Percentiles rank a stretch among this genome's conserved stretches.
These are phyloP conservation scores for Carex sylvatica DNA, from an alignment of 202 grass and related monocot genomes.

Conservation along the genomic window DNA sequence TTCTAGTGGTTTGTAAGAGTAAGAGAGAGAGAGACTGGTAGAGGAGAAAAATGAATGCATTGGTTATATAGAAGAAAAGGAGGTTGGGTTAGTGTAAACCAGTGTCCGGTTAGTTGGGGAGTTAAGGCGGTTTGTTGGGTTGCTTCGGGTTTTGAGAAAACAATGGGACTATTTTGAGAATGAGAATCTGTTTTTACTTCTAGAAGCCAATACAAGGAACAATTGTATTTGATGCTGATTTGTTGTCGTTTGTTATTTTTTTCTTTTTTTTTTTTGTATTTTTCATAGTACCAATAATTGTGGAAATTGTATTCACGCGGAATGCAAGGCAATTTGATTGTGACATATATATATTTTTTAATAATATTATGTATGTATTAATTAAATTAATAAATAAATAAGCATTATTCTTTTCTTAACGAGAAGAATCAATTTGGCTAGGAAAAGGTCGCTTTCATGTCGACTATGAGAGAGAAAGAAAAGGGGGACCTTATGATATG, in stretches of 20 bases:
- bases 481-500: not conserved
- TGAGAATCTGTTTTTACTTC: not conserved
- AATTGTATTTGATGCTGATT: conserved; percentile 6
- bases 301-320: not conserved
- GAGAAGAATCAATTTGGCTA: conserved; percentile 10
- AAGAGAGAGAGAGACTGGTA: not conserved
- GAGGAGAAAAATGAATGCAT: not conserved
- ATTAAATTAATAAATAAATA: not conserved
- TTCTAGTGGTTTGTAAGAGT: not conserved
- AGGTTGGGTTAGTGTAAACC: conserved; percentile 17
- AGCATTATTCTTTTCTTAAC: not conserved
- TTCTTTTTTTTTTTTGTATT: not conserved
- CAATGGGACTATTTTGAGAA: conserved; percentile 2
- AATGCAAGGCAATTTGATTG: conserved; percentile 10
- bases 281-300: not conserved
- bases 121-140: not conserved
- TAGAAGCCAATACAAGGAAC: not conserved
- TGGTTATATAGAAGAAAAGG: not conserved
- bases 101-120: not conserved
- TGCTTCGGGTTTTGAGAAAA: conserved; percentile 22
- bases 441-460: not conserved
- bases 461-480: conserved; percentile 24
- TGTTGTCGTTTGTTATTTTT: not conserved
- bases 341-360: not conserved
- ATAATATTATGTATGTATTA: not conserved